Percentiles rank a stretch among this genome's conserved stretches.
phyloP scores from a whole-genome alignment of 2,329 filamentous ascomycete genomes.

The Pyricularia sp. region DNA sequence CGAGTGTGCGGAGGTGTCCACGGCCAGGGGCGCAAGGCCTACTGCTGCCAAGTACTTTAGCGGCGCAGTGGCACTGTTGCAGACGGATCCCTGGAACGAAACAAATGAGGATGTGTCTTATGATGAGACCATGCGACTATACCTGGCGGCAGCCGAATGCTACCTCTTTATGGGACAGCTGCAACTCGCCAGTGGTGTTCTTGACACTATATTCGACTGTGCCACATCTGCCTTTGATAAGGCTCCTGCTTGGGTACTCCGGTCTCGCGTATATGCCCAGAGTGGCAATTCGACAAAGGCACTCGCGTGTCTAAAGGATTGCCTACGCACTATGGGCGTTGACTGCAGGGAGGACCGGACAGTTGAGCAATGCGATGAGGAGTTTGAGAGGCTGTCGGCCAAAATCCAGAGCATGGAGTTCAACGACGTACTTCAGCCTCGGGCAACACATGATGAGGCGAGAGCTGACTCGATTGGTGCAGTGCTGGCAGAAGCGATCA shows the following conservation, averaged over 20 bases:
- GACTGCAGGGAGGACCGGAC: constrained; percentile 51
- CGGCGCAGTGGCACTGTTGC: constrained; percentile 64
- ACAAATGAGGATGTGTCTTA: constrained; percentile 61
- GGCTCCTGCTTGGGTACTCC: constrained; percentile 70
- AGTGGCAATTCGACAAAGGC: constrained; percentile 58
- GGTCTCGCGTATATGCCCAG: constrained; percentile 66
- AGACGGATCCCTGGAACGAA: constrained; percentile 65
- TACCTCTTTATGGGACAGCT: constrained; percentile 67
- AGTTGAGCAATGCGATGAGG: constrained; percentile 64
- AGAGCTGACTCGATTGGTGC: constrained; percentile 49
- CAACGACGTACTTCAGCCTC: constrained; percentile 28
- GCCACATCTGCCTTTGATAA: constrained; percentile 65
- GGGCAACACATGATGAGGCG: constrained; percentile 33
- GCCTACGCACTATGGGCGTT: constrained; percentile 56
- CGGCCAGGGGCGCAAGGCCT: constrained; percentile 69
- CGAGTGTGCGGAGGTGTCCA: constrained; percentile 64
- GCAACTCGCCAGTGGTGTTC: constrained; percentile 51
- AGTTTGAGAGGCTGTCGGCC: constrained; percentile 52
- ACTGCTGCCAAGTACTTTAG: constrained; percentile 75
- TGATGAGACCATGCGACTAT: constrained; percentile 70
- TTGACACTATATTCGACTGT: constrained; percentile 55
- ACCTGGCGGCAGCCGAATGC: constrained; percentile 70
- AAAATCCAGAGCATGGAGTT: constrained; percentile 46
- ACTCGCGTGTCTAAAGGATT: constrained; percentile 56
- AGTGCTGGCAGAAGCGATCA: constrained; percentile 56